phyloP scores from a whole-genome alignment of 805 yeast genomes.

The Candida schatavii region DNA sequence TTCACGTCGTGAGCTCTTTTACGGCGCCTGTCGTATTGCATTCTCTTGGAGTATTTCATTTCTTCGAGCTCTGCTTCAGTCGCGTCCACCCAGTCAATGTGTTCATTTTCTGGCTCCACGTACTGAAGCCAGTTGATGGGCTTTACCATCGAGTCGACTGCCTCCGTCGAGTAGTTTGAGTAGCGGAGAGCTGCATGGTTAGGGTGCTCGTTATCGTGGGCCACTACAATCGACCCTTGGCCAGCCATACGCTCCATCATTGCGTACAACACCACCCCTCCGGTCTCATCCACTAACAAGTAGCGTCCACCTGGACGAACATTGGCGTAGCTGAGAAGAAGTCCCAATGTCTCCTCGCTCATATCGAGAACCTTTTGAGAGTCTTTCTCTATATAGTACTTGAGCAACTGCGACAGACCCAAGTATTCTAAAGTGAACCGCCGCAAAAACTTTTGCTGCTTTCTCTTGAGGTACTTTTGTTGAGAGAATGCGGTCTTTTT shows the following conservation, averaged over 20 bases:
- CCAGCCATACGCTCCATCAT: conserved; percentile 91
- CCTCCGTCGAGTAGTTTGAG: conserved; percentile 58
- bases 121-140: conserved; percentile 77
- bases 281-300: conserved; percentile 88
- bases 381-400: conserved; percentile 76
- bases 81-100: conserved; percentile 44
- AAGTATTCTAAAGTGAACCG: conserved; percentile 79
- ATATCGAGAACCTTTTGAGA: conserved; percentile 69
- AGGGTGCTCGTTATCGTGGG: conserved; percentile 93
- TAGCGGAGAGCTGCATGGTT: conserved; percentile 69
- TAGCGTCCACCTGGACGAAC: conserved; percentile 88
- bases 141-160: conserved; percentile 54
- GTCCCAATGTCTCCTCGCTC: conserved; percentile 81
- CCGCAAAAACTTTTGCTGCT: conserved; percentile 86
- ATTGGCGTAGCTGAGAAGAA: conserved; percentile 74
- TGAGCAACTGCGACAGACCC: conserved; percentile 66
- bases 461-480: conserved; percentile 86
- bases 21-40: conserved; percentile 65
- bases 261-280: conserved; percentile 83
- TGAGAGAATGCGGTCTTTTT: conserved; percentile 88
- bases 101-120: conserved; percentile 68
- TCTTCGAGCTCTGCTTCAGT: conserved; percentile 51
- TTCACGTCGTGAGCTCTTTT: conserved; percentile 53
- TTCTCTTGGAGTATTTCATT: conserved; percentile 57
- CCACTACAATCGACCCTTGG: conserved; percentile 59